Percentiles rank a stretch among this genome's conserved stretches.
phyloP scores from a whole-genome alignment of 164 flowering plant species.

The Annona cherimola region DNA sequence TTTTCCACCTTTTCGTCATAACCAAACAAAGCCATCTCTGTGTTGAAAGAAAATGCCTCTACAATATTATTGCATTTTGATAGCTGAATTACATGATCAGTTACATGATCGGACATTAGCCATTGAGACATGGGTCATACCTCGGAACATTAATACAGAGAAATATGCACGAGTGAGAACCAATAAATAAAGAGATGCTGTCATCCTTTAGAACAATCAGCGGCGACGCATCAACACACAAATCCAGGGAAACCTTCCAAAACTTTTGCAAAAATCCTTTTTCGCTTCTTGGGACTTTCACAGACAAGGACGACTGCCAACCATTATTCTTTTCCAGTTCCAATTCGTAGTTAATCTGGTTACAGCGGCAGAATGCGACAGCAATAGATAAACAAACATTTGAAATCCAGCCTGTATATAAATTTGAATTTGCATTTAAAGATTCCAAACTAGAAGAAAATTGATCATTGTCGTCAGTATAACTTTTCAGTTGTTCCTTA shows the following conservation, averaged over 20 bases:
- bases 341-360: conserved; percentile 41
- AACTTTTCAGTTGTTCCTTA: conserved; percentile 3
- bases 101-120: conserved; percentile 5
- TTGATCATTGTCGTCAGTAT: not conserved
- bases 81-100: conserved; percentile 3
- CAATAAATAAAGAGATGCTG: conserved; percentile 54
- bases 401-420: conserved; percentile 27
- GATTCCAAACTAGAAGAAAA: conserved; percentile 25
- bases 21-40: no score
- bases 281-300: conserved; percentile 29
- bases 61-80: not conserved
- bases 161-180: conserved; percentile 78
- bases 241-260: conserved; percentile 74
- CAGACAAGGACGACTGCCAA: conserved; percentile 23
- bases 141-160: conserved; percentile 63
- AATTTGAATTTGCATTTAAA: conserved; percentile 31
- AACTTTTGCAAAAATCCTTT: conserved; percentile 37
- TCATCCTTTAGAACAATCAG: conserved; percentile 46
- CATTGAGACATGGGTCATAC: conserved; percentile 25
- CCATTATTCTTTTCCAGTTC: conserved; percentile 17
- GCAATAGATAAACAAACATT: conserved; percentile 6
- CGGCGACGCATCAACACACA: conserved; percentile 98
- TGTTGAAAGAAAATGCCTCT: no score
- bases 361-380: conserved; percentile 69
- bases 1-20: no score